A percentile compares a stretch with the other conserved stretches of the same genome.
Conservation (phyloP, 2,329 filamentous ascomycete genomes). For the Coniochaeta hoffmannii region DNA sequence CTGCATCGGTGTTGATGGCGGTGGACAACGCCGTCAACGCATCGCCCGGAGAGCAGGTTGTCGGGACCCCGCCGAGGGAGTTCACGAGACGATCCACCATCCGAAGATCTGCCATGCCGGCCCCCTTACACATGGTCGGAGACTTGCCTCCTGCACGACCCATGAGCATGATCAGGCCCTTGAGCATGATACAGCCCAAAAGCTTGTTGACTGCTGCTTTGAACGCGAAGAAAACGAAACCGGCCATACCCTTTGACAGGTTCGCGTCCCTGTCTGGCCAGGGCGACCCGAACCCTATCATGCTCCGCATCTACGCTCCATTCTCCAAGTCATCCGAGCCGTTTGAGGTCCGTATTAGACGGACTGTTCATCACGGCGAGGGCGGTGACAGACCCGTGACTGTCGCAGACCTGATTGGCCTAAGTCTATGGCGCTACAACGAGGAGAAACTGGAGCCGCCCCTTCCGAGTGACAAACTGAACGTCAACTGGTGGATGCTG, state of each 20-base stretch:
- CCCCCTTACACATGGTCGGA: constrained; percentile 50
- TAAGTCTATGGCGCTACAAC: constrained; percentile 70
- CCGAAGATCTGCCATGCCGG: constrained; percentile 50
- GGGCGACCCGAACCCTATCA: constrained; percentile 68
- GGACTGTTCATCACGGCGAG: constrained; percentile 61
- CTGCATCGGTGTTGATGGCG: constrained; percentile 61
- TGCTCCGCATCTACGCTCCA: constrained; percentile 69
- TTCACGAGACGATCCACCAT: constrained; percentile 57
- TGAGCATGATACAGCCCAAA: constrained; percentile 62
- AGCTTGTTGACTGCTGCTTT: constrained; percentile 66
- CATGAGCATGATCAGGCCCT: constrained; percentile 52
- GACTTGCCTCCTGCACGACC: constrained; percentile 66
- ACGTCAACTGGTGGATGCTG: constrained; percentile 76
- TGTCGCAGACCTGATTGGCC: constrained; percentile 74
- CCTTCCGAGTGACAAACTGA: constrained; percentile 57
- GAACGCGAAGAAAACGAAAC: constrained; percentile 63
- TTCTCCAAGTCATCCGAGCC: constrained; percentile 60
- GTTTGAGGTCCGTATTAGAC: constrained; percentile 64
- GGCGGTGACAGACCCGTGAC: constrained; percentile 55
- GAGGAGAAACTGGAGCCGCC: constrained; percentile 67
- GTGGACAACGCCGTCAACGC: constrained; percentile 51
- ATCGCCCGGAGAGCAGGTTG: constrained; percentile 49
- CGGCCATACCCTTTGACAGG: constrained; percentile 64
- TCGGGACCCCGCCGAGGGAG: constrained; percentile 56
- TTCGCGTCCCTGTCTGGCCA: constrained; percentile 73